Evolutionary conservation across 2,329 filamentous ascomycete genomes (phyloP).

Genomic region (Corynespora cassiicola): DNA sequence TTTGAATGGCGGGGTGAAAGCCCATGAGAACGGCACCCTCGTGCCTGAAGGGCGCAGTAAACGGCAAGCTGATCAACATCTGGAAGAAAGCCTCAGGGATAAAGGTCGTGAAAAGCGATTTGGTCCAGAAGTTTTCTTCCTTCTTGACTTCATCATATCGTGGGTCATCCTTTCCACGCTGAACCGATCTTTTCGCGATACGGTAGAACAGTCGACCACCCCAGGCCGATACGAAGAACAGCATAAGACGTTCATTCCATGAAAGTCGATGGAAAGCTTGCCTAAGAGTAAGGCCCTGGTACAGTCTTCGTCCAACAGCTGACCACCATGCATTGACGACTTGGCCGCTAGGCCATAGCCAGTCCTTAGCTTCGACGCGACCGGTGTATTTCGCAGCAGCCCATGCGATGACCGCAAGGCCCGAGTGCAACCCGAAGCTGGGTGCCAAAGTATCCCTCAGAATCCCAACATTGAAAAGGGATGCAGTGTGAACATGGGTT

Average conservation of each 20-base stretch:
- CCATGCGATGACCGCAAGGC: slow-evolving; percentile 60
- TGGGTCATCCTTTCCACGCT: slow-evolving; percentile 62
- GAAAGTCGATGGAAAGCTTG: slow-evolving; percentile 57
- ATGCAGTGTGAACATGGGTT: slow-evolving; percentile 36
- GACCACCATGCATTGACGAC: slow-evolving; percentile 67
- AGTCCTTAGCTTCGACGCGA: slow-evolving; percentile 67
- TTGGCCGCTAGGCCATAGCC: slow-evolving; percentile 62
- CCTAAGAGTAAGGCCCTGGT: slow-evolving; percentile 53
- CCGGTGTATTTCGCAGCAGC: slow-evolving; percentile 59
- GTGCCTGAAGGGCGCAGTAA: slow-evolving; percentile 63
- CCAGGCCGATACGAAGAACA: slow-evolving; percentile 65
- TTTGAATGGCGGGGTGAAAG: slow-evolving; percentile 45
- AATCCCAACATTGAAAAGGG: slow-evolving; percentile 55
- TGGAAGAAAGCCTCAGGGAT: slow-evolving; percentile 65
- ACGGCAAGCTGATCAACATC: slow-evolving; percentile 63
- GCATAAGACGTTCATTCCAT: slow-evolving; percentile 62
- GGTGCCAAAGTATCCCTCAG: slow-evolving; percentile 61
- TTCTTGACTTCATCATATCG: slow-evolving; percentile 62
- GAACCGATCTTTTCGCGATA: slow-evolving; percentile 56
- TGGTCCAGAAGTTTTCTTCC: slow-evolving; percentile 63
- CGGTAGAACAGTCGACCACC: slow-evolving; percentile 63
- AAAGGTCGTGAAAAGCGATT: slow-evolving; percentile 61
- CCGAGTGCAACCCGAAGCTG: slow-evolving; percentile 60
- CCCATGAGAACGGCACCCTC: slow-evolving; percentile 44
- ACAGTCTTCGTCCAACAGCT: slow-evolving; percentile 60